phyloP scores from a whole-genome alignment of 352 stramenopile species.

The Blastocystis sp. region DNA sequence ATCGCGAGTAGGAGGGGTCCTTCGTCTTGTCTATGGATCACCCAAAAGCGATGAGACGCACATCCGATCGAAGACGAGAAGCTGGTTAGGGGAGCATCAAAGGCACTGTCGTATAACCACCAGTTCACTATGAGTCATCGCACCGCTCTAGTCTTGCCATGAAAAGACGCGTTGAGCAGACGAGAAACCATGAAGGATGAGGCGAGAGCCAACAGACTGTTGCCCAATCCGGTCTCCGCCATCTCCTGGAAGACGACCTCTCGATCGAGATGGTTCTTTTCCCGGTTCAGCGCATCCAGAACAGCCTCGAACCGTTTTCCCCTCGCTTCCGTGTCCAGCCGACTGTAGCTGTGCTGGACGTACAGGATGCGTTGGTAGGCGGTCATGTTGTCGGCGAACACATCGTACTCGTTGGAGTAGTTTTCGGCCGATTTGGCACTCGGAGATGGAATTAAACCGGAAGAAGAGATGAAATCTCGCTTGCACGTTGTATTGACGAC shows the following conservation, averaged over 20 bases:
- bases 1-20: conserved; percentile 1
- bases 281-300: background rate
- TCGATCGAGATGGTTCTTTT: conserved; percentile 2
- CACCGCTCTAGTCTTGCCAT: background rate
- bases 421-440: no score
- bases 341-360: conserved; percentile 38
- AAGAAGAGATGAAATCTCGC: no score
- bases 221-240: conserved; percentile 52
- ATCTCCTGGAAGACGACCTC: conserved; percentile 63
- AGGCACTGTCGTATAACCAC: conserved; percentile 9
- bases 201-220: conserved; percentile 49
- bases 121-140: conserved; percentile 32
- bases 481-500: no score
- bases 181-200: conserved; percentile 43
- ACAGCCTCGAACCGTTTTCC: background rate
- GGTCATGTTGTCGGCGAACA: conserved; percentile 1
- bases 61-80: conserved; percentile 10
- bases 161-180: conserved; percentile 60
- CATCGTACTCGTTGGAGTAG: background rate
- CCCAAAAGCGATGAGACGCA: background rate
- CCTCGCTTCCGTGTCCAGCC: conserved; percentile 8
- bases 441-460: no score
- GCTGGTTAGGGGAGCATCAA: conserved; percentile 16
- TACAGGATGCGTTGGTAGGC: conserved; percentile 44
- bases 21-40: background rate